These are phyloP conservation scores for Aureobasidium pullulans DNA, from an alignment of 2,329 filamentous ascomycete genomes.

Conservation along the genomic window DNA sequence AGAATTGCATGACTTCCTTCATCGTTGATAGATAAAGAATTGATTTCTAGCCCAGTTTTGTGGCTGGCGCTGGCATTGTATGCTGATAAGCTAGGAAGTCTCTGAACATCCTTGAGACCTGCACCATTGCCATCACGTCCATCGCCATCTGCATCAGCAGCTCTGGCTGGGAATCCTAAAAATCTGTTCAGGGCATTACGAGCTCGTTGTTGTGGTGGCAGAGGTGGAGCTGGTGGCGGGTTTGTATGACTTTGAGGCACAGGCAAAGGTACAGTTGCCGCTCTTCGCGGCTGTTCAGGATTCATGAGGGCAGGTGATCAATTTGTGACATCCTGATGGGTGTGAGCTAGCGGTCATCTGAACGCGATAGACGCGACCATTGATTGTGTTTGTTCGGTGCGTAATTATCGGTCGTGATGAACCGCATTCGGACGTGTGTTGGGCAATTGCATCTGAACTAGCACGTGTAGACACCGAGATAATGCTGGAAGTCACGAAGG, in stretches of 20 bases:
- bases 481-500: neutral
- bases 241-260: conserved; percentile 6
- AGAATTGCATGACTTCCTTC: conserved; percentile 56
- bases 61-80: conserved; percentile 51
- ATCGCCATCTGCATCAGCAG: conserved; percentile 32
- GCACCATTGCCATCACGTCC: conserved; percentile 28
- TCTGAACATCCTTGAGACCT: conserved; percentile 9
- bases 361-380: neutral
- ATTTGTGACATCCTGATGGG: neutral
- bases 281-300: conserved; percentile 10
- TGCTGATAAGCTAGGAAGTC: conserved; percentile 15
- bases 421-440: neutral
- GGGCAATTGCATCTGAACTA: neutral
- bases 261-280: conserved; percentile 14
- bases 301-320: conserved; percentile 1
- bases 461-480: neutral
- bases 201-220: conserved; percentile 19
- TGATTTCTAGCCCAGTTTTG: conserved; percentile 57
- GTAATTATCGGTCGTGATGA: no score
- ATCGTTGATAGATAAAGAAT: conserved; percentile 57
- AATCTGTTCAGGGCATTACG: conserved; percentile 41
- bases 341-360: neutral
- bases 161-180: conserved; percentile 47
- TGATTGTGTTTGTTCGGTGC: no score
- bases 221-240: conserved; percentile 17